Conservation (phyloP, 202 grass and related monocot genomes). For the Brachypodium distachyon region DNA sequence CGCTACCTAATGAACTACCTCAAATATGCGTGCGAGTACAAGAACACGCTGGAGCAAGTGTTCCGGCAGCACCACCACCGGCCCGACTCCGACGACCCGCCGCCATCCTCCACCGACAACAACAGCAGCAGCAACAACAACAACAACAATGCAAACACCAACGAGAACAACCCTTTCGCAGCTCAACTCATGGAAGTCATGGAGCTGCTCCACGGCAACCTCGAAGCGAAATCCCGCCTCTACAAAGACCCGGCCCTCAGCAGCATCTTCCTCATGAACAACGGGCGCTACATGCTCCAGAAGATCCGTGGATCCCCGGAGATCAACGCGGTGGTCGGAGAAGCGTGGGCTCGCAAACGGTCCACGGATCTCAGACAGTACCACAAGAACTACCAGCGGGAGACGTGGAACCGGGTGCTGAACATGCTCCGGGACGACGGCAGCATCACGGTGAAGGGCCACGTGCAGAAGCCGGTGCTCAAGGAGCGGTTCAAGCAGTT, state of each 20-base stretch:
- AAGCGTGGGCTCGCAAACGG: slow-evolving; percentile 63
- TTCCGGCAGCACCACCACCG: slow-evolving; percentile 46
- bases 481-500: slow-evolving; percentile 91
- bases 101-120: too few species aligned
- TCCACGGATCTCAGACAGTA: slow-evolving; percentile 76
- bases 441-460: slow-evolving; percentile 54
- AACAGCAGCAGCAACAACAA: too few species aligned
- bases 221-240: slow-evolving; percentile 57
- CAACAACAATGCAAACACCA: too few species aligned
- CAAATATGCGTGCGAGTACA: slow-evolving; percentile 70
- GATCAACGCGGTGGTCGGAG: slow-evolving; percentile 54
- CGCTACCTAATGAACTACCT: slow-evolving; percentile 96
- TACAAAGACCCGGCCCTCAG: slow-evolving; percentile 56
- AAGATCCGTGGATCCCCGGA: slow-evolving; percentile 79
- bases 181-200: slow-evolving; percentile 62
- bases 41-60: slow-evolving; percentile 69
- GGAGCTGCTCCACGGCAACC: slow-evolving; percentile 65
- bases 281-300: slow-evolving; percentile 71
- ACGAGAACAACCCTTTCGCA: slow-evolving; percentile 41
- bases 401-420: slow-evolving; percentile 75
- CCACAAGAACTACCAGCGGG: slow-evolving; percentile 94
- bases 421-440: slow-evolving; percentile 56
- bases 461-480: slow-evolving; percentile 62
- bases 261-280: slow-evolving; percentile 94
- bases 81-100: not conserved